Evolutionary conservation across 768 basidiomycete species (phyloP), one percentile per base, ranked within the genome.

Genomic region (Hygrophorus pudorinus): DNA sequence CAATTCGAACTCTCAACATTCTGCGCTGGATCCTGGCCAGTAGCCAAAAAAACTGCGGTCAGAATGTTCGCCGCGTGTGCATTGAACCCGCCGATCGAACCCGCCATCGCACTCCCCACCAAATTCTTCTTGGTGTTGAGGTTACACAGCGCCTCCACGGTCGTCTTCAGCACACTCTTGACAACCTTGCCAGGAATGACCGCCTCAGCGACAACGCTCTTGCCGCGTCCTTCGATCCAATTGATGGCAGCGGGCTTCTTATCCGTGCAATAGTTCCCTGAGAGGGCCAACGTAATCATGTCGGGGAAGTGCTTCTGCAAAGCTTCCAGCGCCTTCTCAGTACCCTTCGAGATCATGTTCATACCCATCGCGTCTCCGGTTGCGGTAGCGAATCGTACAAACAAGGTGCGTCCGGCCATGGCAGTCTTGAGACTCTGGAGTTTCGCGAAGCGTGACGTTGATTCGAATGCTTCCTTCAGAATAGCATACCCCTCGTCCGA

Each of bases 281-380:
- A 89, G 12, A 99, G 75, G 7, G 94, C 87, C 28, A 96, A 74
- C 33, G 91, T 79, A 44, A 79, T 63, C 93, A 97, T 97, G 48
- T 83, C 81, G 3, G 94, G 94, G 70, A 90, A 99, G 55, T 80
- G 63, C 40, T 71, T 69, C 53, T 75, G 71, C 75, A 90, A 72
- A 16, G 71, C 75, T 56, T 85, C 90, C 10, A 99, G 74, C 16
- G 92, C 92, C 64, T 86, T 87, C 68, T 98, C 96, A 8, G 91
- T 92, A 2, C 93, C 96, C 66, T 99, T 99, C 7, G 85, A 88
- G 58, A 98, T 96, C 96, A 98, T 99, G 71, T 99, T 99, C 96
- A 99, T 99, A 13, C 96, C 96, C 94, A 98, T 99, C 33, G 96
- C 94, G 56, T 98, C 94, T 24, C 93, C 96, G 0, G 96, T 98